Evolutionary conservation across 1,284 basidiomycete genomes (phyloP).

Genomic region (Ceratobasidium sp.): DNA sequence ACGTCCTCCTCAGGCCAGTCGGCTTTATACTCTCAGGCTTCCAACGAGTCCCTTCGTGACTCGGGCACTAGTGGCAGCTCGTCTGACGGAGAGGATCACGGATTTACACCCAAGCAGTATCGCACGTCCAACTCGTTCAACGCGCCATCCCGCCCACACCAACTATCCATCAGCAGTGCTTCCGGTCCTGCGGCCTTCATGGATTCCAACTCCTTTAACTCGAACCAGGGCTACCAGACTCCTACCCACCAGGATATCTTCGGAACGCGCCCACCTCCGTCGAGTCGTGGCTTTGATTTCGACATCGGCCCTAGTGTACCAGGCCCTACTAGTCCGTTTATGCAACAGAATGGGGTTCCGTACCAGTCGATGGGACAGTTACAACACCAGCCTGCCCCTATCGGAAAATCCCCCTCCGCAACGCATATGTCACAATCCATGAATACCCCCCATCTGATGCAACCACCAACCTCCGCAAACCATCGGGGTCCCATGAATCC

Average conservation of each 20-base stretch:
- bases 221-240: slow-evolving; percentile 36
- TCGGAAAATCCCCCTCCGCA: slow-evolving; percentile 26
- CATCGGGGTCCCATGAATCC: slow-evolving; percentile 33
- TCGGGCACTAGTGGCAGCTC: slow-evolving; percentile 20
- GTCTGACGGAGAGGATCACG: slow-evolving; percentile 36
- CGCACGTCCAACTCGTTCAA: slow-evolving; percentile 40
- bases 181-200: slow-evolving; percentile 29
- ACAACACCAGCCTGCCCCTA: slow-evolving; percentile 15
- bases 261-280: slow-evolving; percentile 31
- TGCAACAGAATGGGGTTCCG: slow-evolving; percentile 20
- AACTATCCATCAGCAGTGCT: slow-evolving; percentile 34
- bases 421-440: slow-evolving; percentile 48
- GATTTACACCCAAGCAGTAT: slow-evolving; percentile 41
- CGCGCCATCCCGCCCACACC: slow-evolving; percentile 29
- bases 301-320: slow-evolving; percentile 40
- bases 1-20: slow-evolving; percentile 9
- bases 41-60: slow-evolving; percentile 42
- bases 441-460: slow-evolving; percentile 20
- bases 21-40: slow-evolving; percentile 28
- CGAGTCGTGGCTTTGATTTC: slow-evolving; percentile 30
- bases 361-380: slow-evolving; percentile 25
- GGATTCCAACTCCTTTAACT: slow-evolving; percentile 25
- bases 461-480: slow-evolving; percentile 20
- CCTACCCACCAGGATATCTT: slow-evolving; percentile 44
- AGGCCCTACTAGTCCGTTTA: slow-evolving; percentile 31